phyloP scores from a whole-genome alignment of 2,329 filamentous ascomycete species.

The Aureobasidium sp. region DNA sequence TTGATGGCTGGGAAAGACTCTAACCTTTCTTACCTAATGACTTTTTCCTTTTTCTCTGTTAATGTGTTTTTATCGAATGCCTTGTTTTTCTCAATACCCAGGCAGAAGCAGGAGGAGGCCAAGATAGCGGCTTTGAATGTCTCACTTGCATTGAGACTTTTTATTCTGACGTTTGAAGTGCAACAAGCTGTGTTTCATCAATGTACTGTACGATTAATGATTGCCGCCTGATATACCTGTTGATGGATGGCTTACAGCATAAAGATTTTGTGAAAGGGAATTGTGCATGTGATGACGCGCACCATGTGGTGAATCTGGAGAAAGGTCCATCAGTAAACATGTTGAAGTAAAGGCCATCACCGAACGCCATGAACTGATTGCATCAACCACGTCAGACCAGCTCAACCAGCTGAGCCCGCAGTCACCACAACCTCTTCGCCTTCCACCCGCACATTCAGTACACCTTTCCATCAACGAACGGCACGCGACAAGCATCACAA shows the following conservation, averaged over 20 bases:
- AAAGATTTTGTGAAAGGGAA: too few relatives aligned
- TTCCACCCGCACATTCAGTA: too few relatives aligned
- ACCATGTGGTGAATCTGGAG: not conserved
- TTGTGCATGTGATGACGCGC: not conserved
- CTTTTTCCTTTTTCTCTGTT: not conserved
- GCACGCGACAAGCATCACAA: not conserved
- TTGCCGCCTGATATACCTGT: too few relatives aligned
- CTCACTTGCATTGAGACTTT: not conserved
- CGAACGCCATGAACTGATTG: not conserved
- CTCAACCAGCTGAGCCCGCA: not conserved
- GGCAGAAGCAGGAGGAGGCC: not conserved
- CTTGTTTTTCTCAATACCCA: conserved; percentile 4
- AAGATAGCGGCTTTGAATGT: not conserved
- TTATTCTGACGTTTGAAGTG: too few relatives aligned
- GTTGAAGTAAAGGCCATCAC: not conserved
- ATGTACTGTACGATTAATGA: too few relatives aligned
- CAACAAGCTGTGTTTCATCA: too few relatives aligned
- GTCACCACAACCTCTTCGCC: not conserved
- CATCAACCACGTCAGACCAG: not conserved
- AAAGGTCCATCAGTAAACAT: not conserved
- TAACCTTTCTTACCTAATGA: not conserved
- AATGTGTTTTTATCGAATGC: not conserved
- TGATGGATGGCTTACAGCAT: too few relatives aligned
- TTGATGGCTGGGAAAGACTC: not conserved
- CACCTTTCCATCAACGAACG: not conserved